Evolutionary conservation across 805 yeast genomes (phyloP).

Genomic region (Kuraishia cidri): DNA sequence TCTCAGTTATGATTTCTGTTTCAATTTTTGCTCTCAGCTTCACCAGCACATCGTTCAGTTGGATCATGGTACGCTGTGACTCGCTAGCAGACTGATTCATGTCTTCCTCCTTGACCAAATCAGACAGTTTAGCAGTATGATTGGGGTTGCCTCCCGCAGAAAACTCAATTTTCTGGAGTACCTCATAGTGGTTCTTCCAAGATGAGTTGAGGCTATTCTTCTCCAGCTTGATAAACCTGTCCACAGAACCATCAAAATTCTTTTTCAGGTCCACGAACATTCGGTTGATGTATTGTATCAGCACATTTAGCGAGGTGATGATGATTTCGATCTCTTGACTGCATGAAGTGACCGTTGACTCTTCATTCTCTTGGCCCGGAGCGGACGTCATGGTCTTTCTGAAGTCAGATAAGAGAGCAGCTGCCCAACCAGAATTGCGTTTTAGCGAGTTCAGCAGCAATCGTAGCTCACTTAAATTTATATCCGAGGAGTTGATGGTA

Average conservation of each 20-base stretch:
- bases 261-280: constrained; percentile 31
- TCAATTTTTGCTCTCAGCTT: constrained; percentile 24
- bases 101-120: constrained; percentile 19
- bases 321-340: constrained; percentile 30
- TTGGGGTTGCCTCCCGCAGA: constrained; percentile 2
- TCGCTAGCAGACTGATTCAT: constrained; percentile 22
- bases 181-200: constrained; percentile 26
- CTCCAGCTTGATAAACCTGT: constrained; percentile 23
- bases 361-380: constrained; percentile 6
- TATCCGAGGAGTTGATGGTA: constrained; percentile 11
- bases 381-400: constrained; percentile 11
- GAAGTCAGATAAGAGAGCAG: constrained; percentile 24
- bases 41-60: constrained; percentile 12
- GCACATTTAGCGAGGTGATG: constrained; percentile 37
- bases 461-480: constrained; percentile 14
- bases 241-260: constrained; percentile 26
- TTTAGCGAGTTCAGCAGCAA: constrained; percentile 26
- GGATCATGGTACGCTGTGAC: constrained; percentile 9
- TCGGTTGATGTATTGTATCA: constrained; percentile 41
- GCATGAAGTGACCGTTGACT: constrained; percentile 3
- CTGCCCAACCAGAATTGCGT: constrained; percentile 27
- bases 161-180: constrained; percentile 16
- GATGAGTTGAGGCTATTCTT: constrained; percentile 30
- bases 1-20: constrained; percentile 23
- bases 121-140: constrained; percentile 17